Evolutionary conservation across 768 basidiomycete genomes (phyloP), one percentile per base, ranked within the genome.

Genomic region (Tricholoma sp.): DNA sequence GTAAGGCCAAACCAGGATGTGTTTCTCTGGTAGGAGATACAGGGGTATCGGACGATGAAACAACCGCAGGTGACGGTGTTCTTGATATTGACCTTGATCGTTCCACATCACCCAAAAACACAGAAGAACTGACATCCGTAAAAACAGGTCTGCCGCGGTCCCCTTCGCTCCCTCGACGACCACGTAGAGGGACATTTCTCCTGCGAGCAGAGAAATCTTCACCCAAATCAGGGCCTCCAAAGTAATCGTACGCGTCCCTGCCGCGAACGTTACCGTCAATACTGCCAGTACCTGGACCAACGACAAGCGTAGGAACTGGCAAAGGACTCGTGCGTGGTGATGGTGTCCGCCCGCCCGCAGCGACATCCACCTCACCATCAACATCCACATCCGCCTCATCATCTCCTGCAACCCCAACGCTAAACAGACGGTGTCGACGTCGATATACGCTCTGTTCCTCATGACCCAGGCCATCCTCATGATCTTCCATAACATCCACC

Each of bases 211-310:
- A 64, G 55, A 74, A 80, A 57, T 80, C 81, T 52, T 79, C 80
- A 2, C 80, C 80, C 12, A 83, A 71, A 64, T 83, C 81, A 8
- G 84, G 78, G 1, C 80, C 83, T 9, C 70, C 79, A 61, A 85
- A 85, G 68, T 83, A 82, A 62, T 86, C 83, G 60, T 80, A 81
- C 13, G 80, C 80, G 59, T 75, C 74, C 37, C 68, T 68, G 29
- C 70, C 69, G 66, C 8, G 57, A 55, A 34, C 52, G 29, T 20
- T 29, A 28, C 52, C 4, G 42, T 39, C 48, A 12, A 44, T 47
- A n/a, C 28, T 31, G 20, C 55, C 47, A 24, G 47, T 31, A 31
- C 32, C 47, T 10, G 47, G 60, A 7, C 58, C 45, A 20, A 63
- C 48, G 8, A 68, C 58, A 20, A 63, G 61, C 2, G 57, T 66